A percentile compares a stretch with the other conserved stretches of the same genome.
phyloP scores from a whole-genome alignment of 164 flowering plant genomes.

The Aristolochia contorta region DNA sequence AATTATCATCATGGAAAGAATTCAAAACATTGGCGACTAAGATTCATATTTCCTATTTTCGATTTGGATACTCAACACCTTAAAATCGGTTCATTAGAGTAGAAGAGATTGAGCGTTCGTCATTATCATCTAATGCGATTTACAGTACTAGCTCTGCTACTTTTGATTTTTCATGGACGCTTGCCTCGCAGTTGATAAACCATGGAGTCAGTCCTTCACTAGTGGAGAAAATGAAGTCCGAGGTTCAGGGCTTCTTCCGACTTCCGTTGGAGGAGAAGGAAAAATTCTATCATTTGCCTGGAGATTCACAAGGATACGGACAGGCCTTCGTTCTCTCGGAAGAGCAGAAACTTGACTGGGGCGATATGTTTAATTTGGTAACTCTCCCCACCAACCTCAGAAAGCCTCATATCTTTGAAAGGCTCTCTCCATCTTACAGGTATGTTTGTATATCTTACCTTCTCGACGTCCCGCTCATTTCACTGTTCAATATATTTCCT shows the following conservation, averaged over 20 bases:
- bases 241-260: constrained; percentile 23
- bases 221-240: constrained; percentile 34
- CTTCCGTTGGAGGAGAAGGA: constrained; percentile 39
- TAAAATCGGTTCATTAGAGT: no score
- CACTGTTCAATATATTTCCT: background rate
- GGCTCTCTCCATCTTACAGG: constrained; percentile 32
- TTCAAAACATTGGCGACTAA: no score
- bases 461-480: background rate
- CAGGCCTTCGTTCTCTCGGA: constrained; percentile 43
- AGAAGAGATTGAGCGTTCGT: background rate
- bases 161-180: background rate
- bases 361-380: constrained; percentile 28
- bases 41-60: no score
- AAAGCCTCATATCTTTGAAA: constrained; percentile 25
- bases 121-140: background rate
- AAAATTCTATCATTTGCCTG: constrained; percentile 22
- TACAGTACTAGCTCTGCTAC: background rate
- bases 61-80: no score
- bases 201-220: constrained; percentile 28
- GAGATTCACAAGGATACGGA: constrained; percentile 40
- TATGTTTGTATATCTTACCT: constrained; percentile 1
- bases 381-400: constrained; percentile 18
- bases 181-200: constrained; percentile 29
- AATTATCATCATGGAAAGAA: background rate
- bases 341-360: constrained; percentile 49